A percentile compares a stretch with the other conserved stretches of the same genome.
Evolutionary conservation across 2,329 filamentous ascomycete species (phyloP).

Genomic region (Periconia sp.): DNA sequence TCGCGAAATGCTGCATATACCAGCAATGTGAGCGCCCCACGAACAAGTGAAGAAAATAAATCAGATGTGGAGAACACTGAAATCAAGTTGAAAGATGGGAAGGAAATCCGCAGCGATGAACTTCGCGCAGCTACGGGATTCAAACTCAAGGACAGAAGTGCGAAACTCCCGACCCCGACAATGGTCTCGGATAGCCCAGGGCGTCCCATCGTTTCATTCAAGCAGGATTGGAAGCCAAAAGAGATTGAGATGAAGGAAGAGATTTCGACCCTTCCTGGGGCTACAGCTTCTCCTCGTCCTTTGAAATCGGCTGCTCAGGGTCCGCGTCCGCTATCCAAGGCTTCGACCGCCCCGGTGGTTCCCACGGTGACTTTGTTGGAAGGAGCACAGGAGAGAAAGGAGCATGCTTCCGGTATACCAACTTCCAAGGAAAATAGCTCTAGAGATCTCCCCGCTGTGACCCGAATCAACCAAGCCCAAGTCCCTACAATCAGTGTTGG

Average conservation of each 20-base stretch:
- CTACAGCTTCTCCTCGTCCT: constrained; percentile 19
- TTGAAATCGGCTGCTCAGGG: constrained; percentile 18
- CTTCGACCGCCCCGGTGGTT: constrained; percentile 43
- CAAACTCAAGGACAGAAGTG: constrained; percentile 80
- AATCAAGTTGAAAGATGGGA: constrained; percentile 69
- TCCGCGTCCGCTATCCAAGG: constrained; percentile 36
- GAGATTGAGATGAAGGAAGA: constrained; percentile 70
- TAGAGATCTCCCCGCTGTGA: constrained; percentile 23
- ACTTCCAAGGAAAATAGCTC: constrained; percentile 9
- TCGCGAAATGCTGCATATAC: constrained; percentile 81
- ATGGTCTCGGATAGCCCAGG: constrained; percentile 88
- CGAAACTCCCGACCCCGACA: constrained; percentile 83
- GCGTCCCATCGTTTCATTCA: constrained; percentile 96
- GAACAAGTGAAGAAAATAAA: constrained; percentile 28
- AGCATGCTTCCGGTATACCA: background rate
- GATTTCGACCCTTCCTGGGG: constrained; percentile 29
- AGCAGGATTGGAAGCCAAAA: constrained; percentile 76
- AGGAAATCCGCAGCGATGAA: constrained; percentile 83
- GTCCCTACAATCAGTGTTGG: constrained; percentile 27
- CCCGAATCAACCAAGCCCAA: constrained; percentile 21
- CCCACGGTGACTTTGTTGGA: constrained; percentile 58
- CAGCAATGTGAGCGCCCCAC: constrained; percentile 57
- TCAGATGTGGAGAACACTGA: constrained; percentile 34
- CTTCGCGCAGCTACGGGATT: constrained; percentile 90
- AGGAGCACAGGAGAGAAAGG: constrained; percentile 9